Percentiles rank a stretch among this genome's conserved stretches.
phyloP scores from a whole-genome alignment of 169 alveolate genomes.

The Plasmodium yoelii region DNA sequence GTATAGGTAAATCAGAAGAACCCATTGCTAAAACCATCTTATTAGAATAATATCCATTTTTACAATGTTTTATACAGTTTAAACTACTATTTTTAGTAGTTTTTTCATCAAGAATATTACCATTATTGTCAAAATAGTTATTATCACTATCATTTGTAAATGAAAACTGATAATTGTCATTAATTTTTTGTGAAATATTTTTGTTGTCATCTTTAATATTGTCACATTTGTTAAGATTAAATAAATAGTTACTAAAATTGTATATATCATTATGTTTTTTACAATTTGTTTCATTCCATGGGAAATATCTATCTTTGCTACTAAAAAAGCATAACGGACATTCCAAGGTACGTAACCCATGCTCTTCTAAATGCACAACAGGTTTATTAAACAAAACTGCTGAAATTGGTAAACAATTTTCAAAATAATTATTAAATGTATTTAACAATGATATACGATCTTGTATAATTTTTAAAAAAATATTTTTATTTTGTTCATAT shows the following conservation, averaged over 20 bases:
- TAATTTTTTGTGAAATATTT: background rate
- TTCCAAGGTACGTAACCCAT: constrained; percentile 70
- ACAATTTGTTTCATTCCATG: constrained; percentile 19
- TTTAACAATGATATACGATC: constrained; percentile 66
- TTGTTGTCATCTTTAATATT: background rate
- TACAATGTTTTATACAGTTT: constrained; percentile 47
- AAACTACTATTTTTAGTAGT: no score
- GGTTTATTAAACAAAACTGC: constrained; percentile 69
- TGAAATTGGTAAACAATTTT: constrained; percentile 66
- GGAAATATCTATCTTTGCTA: constrained; percentile 37
- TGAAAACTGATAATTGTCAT: no score
- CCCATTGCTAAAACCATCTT: constrained; percentile 82
- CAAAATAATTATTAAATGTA: constrained; percentile 60
- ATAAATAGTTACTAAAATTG: background rate
- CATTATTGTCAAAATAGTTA: no score
- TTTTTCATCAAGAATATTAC: no score
- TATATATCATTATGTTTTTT: background rate
- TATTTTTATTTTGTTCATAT: constrained; percentile 42
- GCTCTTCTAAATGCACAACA: constrained; percentile 58
- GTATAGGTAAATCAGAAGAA: constrained; percentile 82
- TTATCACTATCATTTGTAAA: no score
- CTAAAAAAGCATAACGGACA: constrained; percentile 70
- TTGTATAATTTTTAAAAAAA: constrained; percentile 63
- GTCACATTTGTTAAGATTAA: background rate
- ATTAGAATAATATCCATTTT: constrained; percentile 41